Percentiles rank a stretch among this genome's conserved stretches.
Conservation (phyloP, 2,329 filamentous ascomycete genomes). For the Biscogniauxia mediterranea region DNA sequence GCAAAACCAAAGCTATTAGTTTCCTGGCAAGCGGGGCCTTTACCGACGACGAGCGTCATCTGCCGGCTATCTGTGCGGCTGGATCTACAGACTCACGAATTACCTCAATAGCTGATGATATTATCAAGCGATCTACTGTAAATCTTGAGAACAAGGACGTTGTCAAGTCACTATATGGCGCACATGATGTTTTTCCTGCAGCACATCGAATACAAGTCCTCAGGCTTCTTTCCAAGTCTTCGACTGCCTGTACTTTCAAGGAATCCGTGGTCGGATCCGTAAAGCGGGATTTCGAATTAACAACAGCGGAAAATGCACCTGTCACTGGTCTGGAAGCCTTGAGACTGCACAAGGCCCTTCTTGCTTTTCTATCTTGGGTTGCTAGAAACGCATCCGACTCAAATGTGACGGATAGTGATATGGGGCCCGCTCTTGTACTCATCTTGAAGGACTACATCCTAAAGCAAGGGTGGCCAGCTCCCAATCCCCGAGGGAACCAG, state of each 20-base stretch:
- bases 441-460: slow-evolving; percentile 72
- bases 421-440: slow-evolving; percentile 67
- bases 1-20: slow-evolving; percentile 65
- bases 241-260: slow-evolving; percentile 67
- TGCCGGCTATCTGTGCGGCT: slow-evolving; percentile 80
- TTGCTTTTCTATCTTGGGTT: slow-evolving; percentile 84
- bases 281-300: slow-evolving; percentile 58
- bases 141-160: slow-evolving; percentile 68
- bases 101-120: slow-evolving; percentile 81
- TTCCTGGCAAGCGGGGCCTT: slow-evolving; percentile 86
- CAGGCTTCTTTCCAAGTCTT: slow-evolving; percentile 72
- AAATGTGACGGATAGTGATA: slow-evolving; percentile 55
- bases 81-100: slow-evolving; percentile 80
- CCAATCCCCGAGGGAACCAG: slow-evolving; percentile 45
- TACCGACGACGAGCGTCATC: slow-evolving; percentile 75
- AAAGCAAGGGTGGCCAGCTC: slow-evolving; percentile 78
- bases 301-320: slow-evolving; percentile 30
- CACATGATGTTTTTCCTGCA: slow-evolving; percentile 72
- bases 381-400: slow-evolving; percentile 65
- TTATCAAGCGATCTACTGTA: slow-evolving; percentile 75
- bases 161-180: slow-evolving; percentile 64
- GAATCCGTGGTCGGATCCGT: slow-evolving; percentile 68
- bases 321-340: slow-evolving; percentile 68
- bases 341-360: slow-evolving; percentile 79
- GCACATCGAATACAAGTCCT: slow-evolving; percentile 78